Conservation (phyloP, 2,329 filamentous ascomycete species). For the Ambrosiella beaveri region DNA sequence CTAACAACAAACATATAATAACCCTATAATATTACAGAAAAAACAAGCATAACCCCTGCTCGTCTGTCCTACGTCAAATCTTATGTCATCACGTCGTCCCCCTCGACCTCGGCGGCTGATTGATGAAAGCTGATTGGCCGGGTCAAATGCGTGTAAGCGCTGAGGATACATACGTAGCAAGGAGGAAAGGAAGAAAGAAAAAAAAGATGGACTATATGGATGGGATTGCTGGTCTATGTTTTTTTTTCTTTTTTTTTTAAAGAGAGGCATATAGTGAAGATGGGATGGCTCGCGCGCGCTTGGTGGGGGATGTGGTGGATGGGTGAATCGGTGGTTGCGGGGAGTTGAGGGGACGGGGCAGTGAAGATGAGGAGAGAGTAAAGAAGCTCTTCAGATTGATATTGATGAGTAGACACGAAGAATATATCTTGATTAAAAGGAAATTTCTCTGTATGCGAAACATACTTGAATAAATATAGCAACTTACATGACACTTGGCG, state of each 20-base stretch:
- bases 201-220: not conserved
- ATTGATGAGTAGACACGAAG: not conserved
- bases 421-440: not conserved
- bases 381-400: not conserved
- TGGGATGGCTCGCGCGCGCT: too few species aligned
- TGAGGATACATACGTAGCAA: not conserved
- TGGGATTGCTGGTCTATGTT: not conserved
- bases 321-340: not conserved
- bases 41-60: too few species aligned
- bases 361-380: not conserved
- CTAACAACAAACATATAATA: too few species aligned
- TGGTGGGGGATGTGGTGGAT: not conserved
- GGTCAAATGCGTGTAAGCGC: not conserved
- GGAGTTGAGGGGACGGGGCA: not conserved
- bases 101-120: not conserved
- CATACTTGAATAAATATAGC: too few species aligned
- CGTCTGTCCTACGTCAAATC: too few species aligned
- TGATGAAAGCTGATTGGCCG: not conserved
- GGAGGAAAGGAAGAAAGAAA: not conserved
- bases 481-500: too few species aligned
- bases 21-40: too few species aligned
- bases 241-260: too few species aligned
- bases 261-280: too few species aligned
- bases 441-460: not conserved
- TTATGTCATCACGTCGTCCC: too few species aligned